Base-by-base conservation (phyloP, 1,284 basidiomycete species). In the Spongispora temasekensis region DNA sequence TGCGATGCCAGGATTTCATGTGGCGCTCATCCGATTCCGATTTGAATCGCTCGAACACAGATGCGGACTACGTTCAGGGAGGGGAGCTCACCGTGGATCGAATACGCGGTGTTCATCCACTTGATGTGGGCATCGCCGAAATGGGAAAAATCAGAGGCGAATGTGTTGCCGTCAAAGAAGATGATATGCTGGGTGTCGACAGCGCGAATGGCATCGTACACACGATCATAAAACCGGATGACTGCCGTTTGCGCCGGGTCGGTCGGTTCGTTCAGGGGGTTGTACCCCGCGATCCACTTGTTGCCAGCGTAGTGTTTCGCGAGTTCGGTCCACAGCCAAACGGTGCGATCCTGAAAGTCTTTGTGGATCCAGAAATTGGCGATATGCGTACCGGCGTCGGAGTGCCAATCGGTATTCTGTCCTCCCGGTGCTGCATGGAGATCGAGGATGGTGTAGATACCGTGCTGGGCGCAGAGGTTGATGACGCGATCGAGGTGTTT, bases 201-300 rank as follows among this genome's bases (percentile, higher is more conserved):
- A 6, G 77, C 76, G 30, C 86, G 82, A 64, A 93, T 89, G 2
- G 86, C 86, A n/a, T 75, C 77, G 67, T 87, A 80, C 25, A 86
- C 79, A 4, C 84, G 79, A 63, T 86, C 85, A 71, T 93, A 92
- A 69, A 87, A 87, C 5, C 66, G 68, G 44, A 90, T 72, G 50
- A 93, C 75, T 5, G 83, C 71, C 6, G 72, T 72, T 64, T 83
- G 81, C 15, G 77, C 71, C 17, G 83, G 79, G 70, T 91, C 89
- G 0, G 89, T 82, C 8, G 90, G 91, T 72, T 93, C 90, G 74
- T 92, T 93, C 52, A 93, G 77, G 5, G 85, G 83, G 74, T 92
- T 92, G 74, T 90, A 93, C 8, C 81, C 87, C 3, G 83, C 84
- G 63, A 88, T 78, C 90, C 90, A 92, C 48, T 79, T 72, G 68